A percentile compares a stretch with the other conserved stretches of the same genome.
Evolutionary conservation across 768 basidiomycete species (phyloP).

Genomic region (Saitozyma podzolica): DNA sequence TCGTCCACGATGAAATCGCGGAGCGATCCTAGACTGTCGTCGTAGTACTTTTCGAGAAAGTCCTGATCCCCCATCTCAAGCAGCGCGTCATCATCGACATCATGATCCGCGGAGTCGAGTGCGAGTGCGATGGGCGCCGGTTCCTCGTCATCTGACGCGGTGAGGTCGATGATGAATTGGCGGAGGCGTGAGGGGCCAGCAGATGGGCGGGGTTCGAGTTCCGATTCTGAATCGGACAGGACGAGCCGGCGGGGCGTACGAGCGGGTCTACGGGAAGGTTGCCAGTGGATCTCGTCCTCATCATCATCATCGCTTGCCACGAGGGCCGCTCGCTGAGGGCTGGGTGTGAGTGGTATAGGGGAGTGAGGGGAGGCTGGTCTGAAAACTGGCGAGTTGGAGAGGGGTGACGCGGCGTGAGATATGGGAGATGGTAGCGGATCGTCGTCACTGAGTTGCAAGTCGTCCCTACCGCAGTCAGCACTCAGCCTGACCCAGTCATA

Average conservation of each 20-base stretch:
- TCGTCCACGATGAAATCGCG: conserved; percentile 48
- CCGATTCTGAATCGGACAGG: background rate
- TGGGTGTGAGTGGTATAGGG: background rate
- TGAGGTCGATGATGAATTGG: conserved; percentile 2
- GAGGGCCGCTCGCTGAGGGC: background rate
- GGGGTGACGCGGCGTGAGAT: background rate
- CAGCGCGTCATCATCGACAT: conserved; percentile 13
- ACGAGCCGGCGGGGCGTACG: background rate
- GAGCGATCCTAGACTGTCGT: conserved; percentile 33
- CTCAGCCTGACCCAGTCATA: too few species aligned
- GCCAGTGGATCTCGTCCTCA: background rate
- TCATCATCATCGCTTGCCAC: background rate
- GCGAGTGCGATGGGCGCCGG: background rate
- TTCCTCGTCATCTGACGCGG: background rate
- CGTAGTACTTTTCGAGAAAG: conserved; percentile 17
- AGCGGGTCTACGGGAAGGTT: background rate
- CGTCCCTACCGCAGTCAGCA: too few species aligned
- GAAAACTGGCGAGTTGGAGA: background rate
- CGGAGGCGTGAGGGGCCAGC: background rate
- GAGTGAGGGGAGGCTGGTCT: background rate
- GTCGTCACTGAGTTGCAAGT: too few species aligned
- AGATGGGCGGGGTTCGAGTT: background rate
- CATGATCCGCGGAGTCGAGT: conserved; percentile 1
- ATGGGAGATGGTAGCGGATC: too few species aligned
- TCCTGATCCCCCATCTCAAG: conserved; percentile 11